Evolutionary conservation across 768 basidiomycete species (phyloP).

Genomic region (Lentinus brumalis): DNA sequence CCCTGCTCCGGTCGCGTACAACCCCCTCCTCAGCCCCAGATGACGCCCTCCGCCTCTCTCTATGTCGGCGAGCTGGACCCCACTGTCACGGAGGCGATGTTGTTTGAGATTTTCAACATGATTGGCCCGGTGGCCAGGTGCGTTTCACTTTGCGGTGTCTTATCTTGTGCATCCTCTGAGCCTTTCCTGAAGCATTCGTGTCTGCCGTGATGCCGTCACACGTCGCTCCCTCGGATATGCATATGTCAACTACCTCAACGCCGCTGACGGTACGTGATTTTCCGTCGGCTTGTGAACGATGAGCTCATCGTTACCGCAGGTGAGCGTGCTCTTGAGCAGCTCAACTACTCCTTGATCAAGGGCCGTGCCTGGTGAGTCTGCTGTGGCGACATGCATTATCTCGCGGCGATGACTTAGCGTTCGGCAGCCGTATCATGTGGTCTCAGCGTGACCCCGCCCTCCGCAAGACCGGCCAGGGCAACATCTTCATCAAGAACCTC

Average conservation of each 20-base stretch:
- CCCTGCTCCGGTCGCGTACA: conserved; percentile 56
- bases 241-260: conserved; percentile 98
- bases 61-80: conserved; percentile 99
- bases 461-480: conserved; percentile 99
- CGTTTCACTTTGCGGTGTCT: conserved; percentile 25
- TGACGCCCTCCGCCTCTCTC: conserved; percentile 86
- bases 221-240: conserved; percentile 99
- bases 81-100: conserved; percentile 98
- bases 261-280: conserved; percentile 74
- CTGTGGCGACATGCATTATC: neutral
- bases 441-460: conserved; percentile 99
- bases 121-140: conserved; percentile 98
- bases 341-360: conserved; percentile 99
- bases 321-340: conserved; percentile 97
- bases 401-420: neutral
- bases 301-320: conserved; percentile 44
- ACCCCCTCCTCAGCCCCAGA: conserved; percentile 53
- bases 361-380: conserved; percentile 85
- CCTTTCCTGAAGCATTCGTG: conserved; percentile 75
- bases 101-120: conserved; percentile 99
- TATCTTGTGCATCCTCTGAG: conserved; percentile 11
- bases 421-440: conserved; percentile 99
- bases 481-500: conserved; percentile 99
- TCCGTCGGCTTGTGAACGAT: conserved; percentile 10
- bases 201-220: conserved; percentile 99